These are phyloP conservation scores for Hypocreales sp. DNA, from an alignment of 2,329 filamentous ascomycete genomes.

Conservation along the genomic window DNA sequence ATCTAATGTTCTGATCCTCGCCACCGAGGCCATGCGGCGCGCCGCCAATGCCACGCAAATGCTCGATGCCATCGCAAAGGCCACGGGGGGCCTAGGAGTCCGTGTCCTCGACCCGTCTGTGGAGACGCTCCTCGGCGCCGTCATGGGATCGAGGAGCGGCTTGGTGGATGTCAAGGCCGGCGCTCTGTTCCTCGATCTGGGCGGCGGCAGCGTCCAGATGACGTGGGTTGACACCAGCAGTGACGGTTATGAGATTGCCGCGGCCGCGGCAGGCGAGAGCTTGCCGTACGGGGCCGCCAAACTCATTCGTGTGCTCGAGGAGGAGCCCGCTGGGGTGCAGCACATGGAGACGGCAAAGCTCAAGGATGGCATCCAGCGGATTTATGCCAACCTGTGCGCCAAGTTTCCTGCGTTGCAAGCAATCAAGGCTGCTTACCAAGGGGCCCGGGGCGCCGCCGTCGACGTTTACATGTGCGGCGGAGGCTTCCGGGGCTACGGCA, in stretches of 20 bases:
- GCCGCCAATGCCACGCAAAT: slow-evolving; percentile 61
- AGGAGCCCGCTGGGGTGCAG: slow-evolving; percentile 21
- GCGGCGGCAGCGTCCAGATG: slow-evolving; percentile 56
- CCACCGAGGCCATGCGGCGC: slow-evolving; percentile 77
- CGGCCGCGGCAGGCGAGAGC: slow-evolving; percentile 38
- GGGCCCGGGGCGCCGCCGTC: slow-evolving; percentile 25
- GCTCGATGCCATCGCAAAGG: slow-evolving; percentile 43
- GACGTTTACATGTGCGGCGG: slow-evolving; percentile 78
- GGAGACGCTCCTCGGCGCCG: slow-evolving; percentile 67
- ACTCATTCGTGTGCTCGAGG: slow-evolving; percentile 32
- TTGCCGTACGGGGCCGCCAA: slow-evolving; percentile 47
- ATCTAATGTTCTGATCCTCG: slow-evolving; percentile 56
- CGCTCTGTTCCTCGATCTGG: slow-evolving; percentile 75
- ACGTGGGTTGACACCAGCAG: slow-evolving; percentile 40
- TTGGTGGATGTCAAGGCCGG: slow-evolving; percentile 43
- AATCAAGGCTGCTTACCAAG: slow-evolving; percentile 19
- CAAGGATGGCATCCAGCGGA: slow-evolving; percentile 36
- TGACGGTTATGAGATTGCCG: slow-evolving; percentile 31
- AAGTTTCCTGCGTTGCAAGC: slow-evolving; percentile 33
- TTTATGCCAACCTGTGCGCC: slow-evolving; percentile 37
- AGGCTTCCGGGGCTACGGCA: slow-evolving; percentile 82
- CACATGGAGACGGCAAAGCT: slow-evolving; percentile 38
- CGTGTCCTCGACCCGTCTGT: slow-evolving; percentile 61
- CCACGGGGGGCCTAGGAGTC: slow-evolving; percentile 50
- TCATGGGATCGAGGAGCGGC: slow-evolving; percentile 63